These are phyloP conservation scores for Mortierella sp. DNA, from an alignment of 371 early-diverging fungal species.

Conservation along the genomic window DNA sequence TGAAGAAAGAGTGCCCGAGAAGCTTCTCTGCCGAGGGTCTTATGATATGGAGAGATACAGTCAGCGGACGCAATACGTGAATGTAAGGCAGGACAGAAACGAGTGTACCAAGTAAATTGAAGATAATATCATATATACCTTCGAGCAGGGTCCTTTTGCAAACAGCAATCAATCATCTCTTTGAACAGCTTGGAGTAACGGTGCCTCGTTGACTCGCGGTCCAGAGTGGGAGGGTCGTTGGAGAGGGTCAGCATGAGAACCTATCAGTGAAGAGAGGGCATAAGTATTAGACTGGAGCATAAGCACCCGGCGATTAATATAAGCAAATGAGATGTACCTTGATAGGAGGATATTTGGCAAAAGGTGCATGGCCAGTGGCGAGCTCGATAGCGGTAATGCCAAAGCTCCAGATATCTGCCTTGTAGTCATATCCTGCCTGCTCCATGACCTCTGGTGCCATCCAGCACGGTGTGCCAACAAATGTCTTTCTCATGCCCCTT, in stretches of 20 bases:
- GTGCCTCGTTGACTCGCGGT: slow-evolving; percentile 77
- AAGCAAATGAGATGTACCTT: slow-evolving; percentile 89
- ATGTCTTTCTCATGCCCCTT: slow-evolving; percentile 83
- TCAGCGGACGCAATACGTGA: too few relatives aligned
- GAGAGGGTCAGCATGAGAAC: slow-evolving; percentile 91
- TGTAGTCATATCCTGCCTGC: slow-evolving; percentile 83
- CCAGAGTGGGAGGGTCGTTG: slow-evolving; percentile 89
- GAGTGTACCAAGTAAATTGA: slow-evolving; percentile 61
- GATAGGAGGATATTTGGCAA: slow-evolving; percentile 90
- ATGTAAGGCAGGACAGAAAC: slow-evolving; percentile 81
- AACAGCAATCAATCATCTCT: slow-evolving; percentile 88
- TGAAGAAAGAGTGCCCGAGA: slow-evolving; percentile 84
- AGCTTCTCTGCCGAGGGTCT: slow-evolving; percentile 88
- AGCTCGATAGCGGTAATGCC: slow-evolving; percentile 93
- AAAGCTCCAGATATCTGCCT: slow-evolving; percentile 95
- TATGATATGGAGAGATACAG: slow-evolving; percentile 63
- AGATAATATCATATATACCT: slow-evolving; percentile 75
- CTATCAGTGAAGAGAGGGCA: slow-evolving; percentile 57
- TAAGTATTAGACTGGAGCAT: too few relatives aligned
- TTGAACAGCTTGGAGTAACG: slow-evolving; percentile 83
- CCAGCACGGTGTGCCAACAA: slow-evolving; percentile 95
- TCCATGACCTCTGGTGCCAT: slow-evolving; percentile 87
- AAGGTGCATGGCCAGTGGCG: slow-evolving; percentile 92
- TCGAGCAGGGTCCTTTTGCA: slow-evolving; percentile 84
- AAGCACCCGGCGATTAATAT: slow-evolving; percentile 64